These are phyloP conservation scores for Russula griseocarnosa DNA, from an alignment of 768 basidiomycete genomes.

Conservation along the genomic window DNA sequence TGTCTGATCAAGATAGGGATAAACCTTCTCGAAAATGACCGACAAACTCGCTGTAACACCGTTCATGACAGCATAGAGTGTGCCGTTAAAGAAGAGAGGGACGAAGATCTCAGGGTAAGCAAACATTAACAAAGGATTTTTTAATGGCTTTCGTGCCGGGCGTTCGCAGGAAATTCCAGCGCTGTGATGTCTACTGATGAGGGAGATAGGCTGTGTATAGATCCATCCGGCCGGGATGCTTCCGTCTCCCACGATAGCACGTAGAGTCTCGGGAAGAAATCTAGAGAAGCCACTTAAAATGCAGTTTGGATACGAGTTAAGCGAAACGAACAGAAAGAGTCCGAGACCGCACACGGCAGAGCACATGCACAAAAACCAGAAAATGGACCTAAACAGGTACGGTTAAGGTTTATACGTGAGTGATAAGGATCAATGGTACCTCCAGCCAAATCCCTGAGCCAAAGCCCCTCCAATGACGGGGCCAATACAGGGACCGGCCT, in stretches of 20 bases:
- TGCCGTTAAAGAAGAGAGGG: slow-evolving; percentile 50
- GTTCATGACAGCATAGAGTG: slow-evolving; percentile 55
- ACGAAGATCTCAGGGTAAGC: slow-evolving; percentile 53
- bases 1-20: slow-evolving; percentile 57
- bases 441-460: slow-evolving; percentile 33
- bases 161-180: neutral
- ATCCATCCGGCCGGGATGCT: slow-evolving; percentile 36
- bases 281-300: slow-evolving; percentile 29
- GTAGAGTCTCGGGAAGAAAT: slow-evolving; percentile 49
- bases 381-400: slow-evolving; percentile 36
- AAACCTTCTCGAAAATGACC: slow-evolving; percentile 53
- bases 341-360: slow-evolving; percentile 36
- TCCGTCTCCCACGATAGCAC: slow-evolving; percentile 43
- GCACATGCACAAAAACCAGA: slow-evolving; percentile 43
- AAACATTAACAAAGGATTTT: slow-evolving; percentile 56
- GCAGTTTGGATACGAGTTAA: neutral
- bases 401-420: neutral
- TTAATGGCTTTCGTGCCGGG: slow-evolving; percentile 38
- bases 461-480: slow-evolving; percentile 49
- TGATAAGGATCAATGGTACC: slow-evolving; percentile 26
- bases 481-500: slow-evolving; percentile 39
- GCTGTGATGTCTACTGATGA: slow-evolving; percentile 30
- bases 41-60: slow-evolving; percentile 58
- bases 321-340: slow-evolving; percentile 36
- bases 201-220: slow-evolving; percentile 36